Conservation (phyloP, 139 green algal species). For the Diplosphaera chodatii region DNA sequence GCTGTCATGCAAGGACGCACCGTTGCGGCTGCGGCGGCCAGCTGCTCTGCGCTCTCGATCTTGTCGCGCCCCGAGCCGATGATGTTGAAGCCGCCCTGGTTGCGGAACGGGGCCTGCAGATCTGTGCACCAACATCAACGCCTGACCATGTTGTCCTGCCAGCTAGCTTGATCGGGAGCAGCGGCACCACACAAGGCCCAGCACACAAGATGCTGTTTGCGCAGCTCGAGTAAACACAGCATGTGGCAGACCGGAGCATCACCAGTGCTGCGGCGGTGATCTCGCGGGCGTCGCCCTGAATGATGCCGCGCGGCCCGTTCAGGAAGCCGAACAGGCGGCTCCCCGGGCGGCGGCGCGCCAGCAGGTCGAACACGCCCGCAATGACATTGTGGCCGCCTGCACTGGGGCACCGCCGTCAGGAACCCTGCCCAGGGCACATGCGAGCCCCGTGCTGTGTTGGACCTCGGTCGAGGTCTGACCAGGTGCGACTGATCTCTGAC, state of each 20-base stretch:
- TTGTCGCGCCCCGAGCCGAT: slow-evolving; percentile 56
- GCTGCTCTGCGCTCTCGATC: slow-evolving; percentile 49
- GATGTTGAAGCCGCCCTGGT: slow-evolving; percentile 67
- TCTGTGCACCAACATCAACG: not conserved
- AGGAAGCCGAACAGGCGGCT: slow-evolving; percentile 35
- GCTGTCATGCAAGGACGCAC: too few relatives aligned
- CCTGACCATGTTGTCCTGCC: too few relatives aligned
- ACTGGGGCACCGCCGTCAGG: too few relatives aligned
- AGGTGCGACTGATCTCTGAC: too few relatives aligned
- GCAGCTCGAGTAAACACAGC: too few relatives aligned
- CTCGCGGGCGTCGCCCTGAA: slow-evolving; percentile 9
- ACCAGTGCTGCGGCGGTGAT: slow-evolving; percentile 21
- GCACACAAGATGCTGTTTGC: too few relatives aligned
- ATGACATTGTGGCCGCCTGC: slow-evolving; percentile 65
- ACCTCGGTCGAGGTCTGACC: too few relatives aligned
- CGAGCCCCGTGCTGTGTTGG: too few relatives aligned
- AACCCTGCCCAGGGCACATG: too few relatives aligned
- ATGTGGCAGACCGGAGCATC: too few relatives aligned
- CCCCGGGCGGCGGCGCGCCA: slow-evolving; percentile 23
- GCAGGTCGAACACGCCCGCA: slow-evolving; percentile 47
- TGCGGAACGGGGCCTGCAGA: slow-evolving; percentile 27
- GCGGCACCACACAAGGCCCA: too few relatives aligned
- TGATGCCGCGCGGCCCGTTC: slow-evolving; percentile 26
- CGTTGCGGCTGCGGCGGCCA: slow-evolving; percentile 18
- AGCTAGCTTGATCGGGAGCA: too few relatives aligned